Conservation (phyloP, 192 early-diverging fungal genomes). For the Mortierella antarctica region DNA sequence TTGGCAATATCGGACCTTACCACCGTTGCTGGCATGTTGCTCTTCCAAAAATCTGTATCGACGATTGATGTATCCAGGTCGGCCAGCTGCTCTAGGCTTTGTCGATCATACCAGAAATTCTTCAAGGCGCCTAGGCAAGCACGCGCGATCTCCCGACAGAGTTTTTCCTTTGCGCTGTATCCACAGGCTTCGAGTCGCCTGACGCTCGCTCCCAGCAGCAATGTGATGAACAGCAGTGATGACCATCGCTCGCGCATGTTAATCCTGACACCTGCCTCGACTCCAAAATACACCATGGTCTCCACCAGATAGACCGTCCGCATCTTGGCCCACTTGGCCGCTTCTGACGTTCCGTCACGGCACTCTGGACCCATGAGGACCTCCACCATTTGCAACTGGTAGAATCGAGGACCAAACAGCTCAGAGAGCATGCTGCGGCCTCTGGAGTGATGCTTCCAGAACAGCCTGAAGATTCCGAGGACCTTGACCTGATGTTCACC, state of each 20-base stretch:
- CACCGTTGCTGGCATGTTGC: not conserved
- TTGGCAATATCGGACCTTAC: too few relatives aligned
- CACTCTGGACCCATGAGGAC: not conserved
- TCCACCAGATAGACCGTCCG: slow-evolving; percentile 17
- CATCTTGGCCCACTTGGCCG: slow-evolving; percentile 4
- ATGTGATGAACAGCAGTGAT: slow-evolving; percentile 12
- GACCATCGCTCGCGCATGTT: slow-evolving; percentile 45
- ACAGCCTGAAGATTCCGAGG: slow-evolving; percentile 15
- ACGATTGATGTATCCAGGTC: slow-evolving; percentile 1
- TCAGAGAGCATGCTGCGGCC: slow-evolving; percentile 14
- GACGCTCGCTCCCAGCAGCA: slow-evolving; percentile 16
- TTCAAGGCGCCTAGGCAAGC: slow-evolving; percentile 15
- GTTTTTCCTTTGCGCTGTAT: not conserved
- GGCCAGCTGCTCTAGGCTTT: slow-evolving; percentile 13
- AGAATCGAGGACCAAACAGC: slow-evolving; percentile 29
- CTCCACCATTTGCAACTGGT: slow-evolving; percentile 13
- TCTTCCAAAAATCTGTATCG: slow-evolving; percentile 1
- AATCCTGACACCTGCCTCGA: slow-evolving; percentile 39
- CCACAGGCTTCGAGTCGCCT: slow-evolving; percentile 2
- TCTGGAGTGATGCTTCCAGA: slow-evolving; percentile 31
- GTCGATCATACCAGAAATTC: slow-evolving; percentile 34
- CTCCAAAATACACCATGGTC: slow-evolving; percentile 18
- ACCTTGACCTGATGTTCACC: not conserved
- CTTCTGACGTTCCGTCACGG: not conserved
- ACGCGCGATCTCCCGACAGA: not conserved